Evolutionary conservation across 2,329 filamentous ascomycete genomes (phyloP).

Genomic region (Pyricularia pennisetigena): DNA sequence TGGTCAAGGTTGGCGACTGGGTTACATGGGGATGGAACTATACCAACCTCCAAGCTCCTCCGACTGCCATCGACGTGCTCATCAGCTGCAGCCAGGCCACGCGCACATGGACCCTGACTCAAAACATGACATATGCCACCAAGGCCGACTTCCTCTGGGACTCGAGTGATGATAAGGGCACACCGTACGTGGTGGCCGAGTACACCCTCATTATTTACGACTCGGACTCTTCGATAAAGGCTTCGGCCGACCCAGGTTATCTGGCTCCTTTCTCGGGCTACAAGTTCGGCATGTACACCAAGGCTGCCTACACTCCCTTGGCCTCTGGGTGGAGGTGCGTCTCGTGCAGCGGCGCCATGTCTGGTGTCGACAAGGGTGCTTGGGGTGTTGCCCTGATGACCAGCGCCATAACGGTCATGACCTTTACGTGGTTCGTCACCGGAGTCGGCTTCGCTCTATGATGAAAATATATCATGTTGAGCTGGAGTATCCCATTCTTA

Average conservation of each 20-base stretch:
- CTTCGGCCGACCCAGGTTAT: constrained; percentile 45
- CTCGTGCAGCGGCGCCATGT: constrained; percentile 44
- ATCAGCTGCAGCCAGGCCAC: constrained; percentile 42
- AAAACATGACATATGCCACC: constrained; percentile 50
- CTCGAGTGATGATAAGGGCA: constrained; percentile 33
- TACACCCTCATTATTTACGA: constrained; percentile 57
- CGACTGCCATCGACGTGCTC: constrained; percentile 50
- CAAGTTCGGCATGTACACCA: constrained; percentile 48
- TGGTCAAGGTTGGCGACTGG: constrained; percentile 51
- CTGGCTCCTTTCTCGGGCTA: constrained; percentile 37
- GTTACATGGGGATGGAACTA: constrained; percentile 58
- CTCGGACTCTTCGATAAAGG: constrained; percentile 38
- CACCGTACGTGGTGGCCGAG: constrained; percentile 39
- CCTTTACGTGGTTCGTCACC: constrained; percentile 55
- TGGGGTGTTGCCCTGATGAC: constrained; percentile 42
- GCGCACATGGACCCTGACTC: constrained; percentile 49
- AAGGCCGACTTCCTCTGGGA: constrained; percentile 48
- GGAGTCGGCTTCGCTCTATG: constrained; percentile 36
- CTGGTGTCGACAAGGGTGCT: constrained; percentile 34
- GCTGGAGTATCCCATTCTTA: background rate
- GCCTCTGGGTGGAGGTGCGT: constrained; percentile 42
- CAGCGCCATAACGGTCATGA: constrained; percentile 44
- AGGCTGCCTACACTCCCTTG: constrained; percentile 39
- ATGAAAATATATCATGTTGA: constrained; percentile 5
- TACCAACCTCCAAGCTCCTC: constrained; percentile 46